A percentile compares a stretch with the other conserved stretches of the same genome.
phyloP scores from a whole-genome alignment of 176 grass and related monocot species.

The Phoenix roebelenii region DNA sequence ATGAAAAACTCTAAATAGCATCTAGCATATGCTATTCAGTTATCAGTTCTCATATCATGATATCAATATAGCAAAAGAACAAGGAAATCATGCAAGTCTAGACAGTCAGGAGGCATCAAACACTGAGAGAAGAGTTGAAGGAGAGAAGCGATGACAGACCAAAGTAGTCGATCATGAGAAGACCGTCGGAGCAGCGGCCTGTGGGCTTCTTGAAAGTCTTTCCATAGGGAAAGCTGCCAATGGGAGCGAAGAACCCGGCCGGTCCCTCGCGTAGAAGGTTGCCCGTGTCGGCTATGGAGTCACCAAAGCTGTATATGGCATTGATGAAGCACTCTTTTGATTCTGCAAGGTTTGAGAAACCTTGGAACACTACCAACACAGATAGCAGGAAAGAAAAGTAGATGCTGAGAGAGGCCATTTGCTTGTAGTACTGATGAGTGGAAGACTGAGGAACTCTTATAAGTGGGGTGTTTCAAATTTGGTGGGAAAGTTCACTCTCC shows the following conservation, averaged over 20 bases:
- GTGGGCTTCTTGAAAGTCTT: constrained; percentile 51
- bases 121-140: too few relatives aligned
- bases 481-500: too few relatives aligned
- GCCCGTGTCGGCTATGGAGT: constrained; percentile 91
- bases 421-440: too few relatives aligned
- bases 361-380: neutral
- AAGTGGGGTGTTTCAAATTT: too few relatives aligned
- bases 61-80: too few relatives aligned
- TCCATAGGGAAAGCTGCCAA: constrained; percentile 75
- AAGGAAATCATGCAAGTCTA: too few relatives aligned
- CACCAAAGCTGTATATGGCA: constrained; percentile 91
- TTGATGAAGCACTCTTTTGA: constrained; percentile 42
- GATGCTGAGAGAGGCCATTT: neutral
- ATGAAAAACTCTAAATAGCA: too few relatives aligned
- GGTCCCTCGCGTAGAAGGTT: constrained; percentile 61
- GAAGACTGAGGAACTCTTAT: too few relatives aligned
- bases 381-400: neutral
- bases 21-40: too few relatives aligned
- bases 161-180: constrained; percentile 91
- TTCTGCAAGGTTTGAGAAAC: constrained; percentile 3
- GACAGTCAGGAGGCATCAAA: too few relatives aligned
- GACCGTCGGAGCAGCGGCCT: constrained; percentile 90
- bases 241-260: constrained; percentile 58
- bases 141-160: constrained; percentile 20
- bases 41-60: too few relatives aligned